phyloP scores from a whole-genome alignment of 2,329 filamentous ascomycete genomes.

The Pseudogymnoascus destructans region DNA sequence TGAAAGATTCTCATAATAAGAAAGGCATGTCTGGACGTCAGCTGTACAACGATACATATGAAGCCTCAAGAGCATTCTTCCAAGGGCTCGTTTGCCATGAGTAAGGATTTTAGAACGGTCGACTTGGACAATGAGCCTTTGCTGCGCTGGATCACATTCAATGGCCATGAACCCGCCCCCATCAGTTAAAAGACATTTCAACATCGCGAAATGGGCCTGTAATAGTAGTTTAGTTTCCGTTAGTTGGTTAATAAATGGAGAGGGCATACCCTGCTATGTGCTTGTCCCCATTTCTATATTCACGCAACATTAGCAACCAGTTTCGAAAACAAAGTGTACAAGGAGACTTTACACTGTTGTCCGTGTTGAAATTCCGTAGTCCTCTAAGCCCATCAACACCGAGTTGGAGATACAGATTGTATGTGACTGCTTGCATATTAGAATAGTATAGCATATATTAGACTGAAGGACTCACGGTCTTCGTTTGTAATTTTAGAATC shows the following conservation, averaged over 20 bases:
- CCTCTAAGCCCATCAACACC: conserved; percentile 31
- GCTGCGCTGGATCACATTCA: conserved; percentile 31
- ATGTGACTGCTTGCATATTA: conserved; percentile 24
- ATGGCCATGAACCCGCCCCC: conserved; percentile 39
- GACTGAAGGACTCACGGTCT: conserved; percentile 26
- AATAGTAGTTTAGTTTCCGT: conserved; percentile 21
- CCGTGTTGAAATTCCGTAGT: conserved; percentile 29
- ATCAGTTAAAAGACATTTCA: conserved; percentile 43
- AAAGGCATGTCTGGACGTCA: conserved; percentile 38
- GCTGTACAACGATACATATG: conserved; percentile 52
- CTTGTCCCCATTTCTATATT: conserved; percentile 32
- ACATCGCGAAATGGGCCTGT: conserved; percentile 49
- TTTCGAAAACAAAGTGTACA: no score
- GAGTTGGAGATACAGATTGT: conserved; percentile 31
- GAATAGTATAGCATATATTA: conserved; percentile 11
- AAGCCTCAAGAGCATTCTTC: conserved; percentile 43
- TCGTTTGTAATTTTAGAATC: conserved; percentile 27
- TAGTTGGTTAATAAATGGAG: no score
- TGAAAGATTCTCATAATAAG: conserved; percentile 45
- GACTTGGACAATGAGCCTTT: conserved; percentile 40
- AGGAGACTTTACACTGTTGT: conserved; percentile 22
- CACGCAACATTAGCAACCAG: background rate
- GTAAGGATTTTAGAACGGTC: conserved; percentile 42
- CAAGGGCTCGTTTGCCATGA: conserved; percentile 44
- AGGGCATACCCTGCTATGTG: conserved; percentile 29